A percentile compares a stretch with the other conserved stretches of the same genome.
Evolutionary conservation across 192 early-diverging fungal genomes (phyloP).

Genomic region (Coemansia sp.): DNA sequence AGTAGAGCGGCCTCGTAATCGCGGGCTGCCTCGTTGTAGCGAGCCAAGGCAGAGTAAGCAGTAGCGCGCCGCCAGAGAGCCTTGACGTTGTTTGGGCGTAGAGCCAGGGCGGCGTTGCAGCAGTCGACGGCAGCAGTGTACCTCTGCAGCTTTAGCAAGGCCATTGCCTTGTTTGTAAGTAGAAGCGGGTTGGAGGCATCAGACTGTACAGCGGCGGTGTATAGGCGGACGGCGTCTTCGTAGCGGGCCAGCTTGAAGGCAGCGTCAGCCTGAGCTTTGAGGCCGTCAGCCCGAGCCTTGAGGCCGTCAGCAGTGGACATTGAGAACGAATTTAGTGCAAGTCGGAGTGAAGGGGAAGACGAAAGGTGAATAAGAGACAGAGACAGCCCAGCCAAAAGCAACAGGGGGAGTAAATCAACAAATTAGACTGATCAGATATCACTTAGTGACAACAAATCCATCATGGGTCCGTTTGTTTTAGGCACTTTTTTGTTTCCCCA

Average conservation of each 20-base stretch:
- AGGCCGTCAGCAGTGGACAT: background rate
- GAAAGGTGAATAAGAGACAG: too few relatives aligned
- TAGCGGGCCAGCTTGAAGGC: conserved; percentile 60
- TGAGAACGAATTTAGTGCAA: background rate
- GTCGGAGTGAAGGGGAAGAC: background rate
- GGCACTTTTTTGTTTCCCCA: too few relatives aligned
- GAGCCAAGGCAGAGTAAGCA: conserved; percentile 1
- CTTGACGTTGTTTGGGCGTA: conserved; percentile 18
- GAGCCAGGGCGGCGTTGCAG: conserved; percentile 7
- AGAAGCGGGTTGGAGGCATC: conserved; percentile 61
- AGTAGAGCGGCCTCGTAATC: conserved; percentile 7
- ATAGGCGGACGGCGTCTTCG: conserved; percentile 58
- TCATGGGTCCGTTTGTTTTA: too few relatives aligned
- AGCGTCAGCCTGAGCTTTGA: conserved; percentile 60
- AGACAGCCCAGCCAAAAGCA: too few relatives aligned
- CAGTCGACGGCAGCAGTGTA: conserved; percentile 25
- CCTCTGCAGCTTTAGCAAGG: conserved; percentile 69
- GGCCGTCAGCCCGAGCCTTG: conserved; percentile 37
- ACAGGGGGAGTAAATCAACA: too few relatives aligned
- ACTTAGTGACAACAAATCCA: too few relatives aligned
- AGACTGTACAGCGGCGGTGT: conserved; percentile 62
- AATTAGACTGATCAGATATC: too few relatives aligned
- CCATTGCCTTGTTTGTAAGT: conserved; percentile 79
- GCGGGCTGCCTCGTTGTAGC: conserved; percentile 2
- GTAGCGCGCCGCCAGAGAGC: conserved; percentile 24